Conservation (phyloP, 2,329 filamentous ascomycete species). For the Chaetoscypha palmicola region DNA sequence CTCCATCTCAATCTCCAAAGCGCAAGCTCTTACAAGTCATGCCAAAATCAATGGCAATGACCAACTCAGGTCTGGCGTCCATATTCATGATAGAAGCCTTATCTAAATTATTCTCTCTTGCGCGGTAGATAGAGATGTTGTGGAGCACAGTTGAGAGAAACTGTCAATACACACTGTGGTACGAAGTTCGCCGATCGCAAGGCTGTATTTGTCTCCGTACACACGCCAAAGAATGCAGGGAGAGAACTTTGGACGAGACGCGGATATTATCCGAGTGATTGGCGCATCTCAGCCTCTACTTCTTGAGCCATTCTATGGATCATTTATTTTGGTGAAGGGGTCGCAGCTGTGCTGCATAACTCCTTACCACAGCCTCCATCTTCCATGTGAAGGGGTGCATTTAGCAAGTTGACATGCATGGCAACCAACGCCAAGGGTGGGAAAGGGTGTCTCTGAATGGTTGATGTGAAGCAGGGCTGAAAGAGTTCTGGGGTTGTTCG, state of each 20-base stretch:
- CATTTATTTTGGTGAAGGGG: neutral
- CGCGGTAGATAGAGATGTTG: too few relatives aligned
- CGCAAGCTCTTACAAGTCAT: conserved; percentile 16
- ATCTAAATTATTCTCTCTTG: too few relatives aligned
- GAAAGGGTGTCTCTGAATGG: neutral
- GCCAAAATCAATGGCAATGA: conserved; percentile 20
- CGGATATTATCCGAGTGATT: too few relatives aligned
- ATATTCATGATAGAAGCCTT: conserved; percentile 32
- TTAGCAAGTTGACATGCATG: neutral
- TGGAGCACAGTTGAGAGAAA: too few relatives aligned
- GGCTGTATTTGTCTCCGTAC: too few relatives aligned
- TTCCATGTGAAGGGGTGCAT: neutral
- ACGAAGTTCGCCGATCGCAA: too few relatives aligned
- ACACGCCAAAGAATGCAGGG: too few relatives aligned
- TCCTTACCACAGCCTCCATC: neutral
- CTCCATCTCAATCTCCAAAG: too few relatives aligned
- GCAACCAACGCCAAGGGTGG: conserved; percentile 1
- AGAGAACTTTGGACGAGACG: too few relatives aligned
- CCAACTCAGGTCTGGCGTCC: conserved; percentile 12
- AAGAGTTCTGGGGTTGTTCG: too few relatives aligned
- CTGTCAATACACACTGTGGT: too few relatives aligned
- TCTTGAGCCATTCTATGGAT: neutral
- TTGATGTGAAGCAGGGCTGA: neutral
- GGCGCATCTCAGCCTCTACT: neutral
- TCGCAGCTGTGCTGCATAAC: neutral